A percentile compares a stretch with the other conserved stretches of the same genome.
These are phyloP conservation scores for Rhododendron ferrugineum DNA, from an alignment of 148 eudicot species.

Conservation along the genomic window DNA sequence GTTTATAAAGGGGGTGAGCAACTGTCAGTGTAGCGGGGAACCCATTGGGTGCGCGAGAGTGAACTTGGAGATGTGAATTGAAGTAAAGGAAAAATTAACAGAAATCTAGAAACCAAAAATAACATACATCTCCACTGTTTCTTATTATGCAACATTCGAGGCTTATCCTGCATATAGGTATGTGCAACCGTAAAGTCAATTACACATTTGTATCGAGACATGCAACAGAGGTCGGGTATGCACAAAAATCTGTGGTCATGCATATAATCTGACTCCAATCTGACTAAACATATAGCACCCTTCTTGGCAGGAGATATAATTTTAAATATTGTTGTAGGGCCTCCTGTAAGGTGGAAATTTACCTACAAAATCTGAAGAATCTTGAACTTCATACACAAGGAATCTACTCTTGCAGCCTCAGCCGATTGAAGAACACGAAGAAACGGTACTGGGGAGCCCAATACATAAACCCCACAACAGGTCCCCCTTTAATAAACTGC, in stretches of 20 bases:
- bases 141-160: neutral
- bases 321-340: neutral
- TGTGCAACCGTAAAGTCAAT: neutral
- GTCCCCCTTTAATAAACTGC: constrained; percentile 84
- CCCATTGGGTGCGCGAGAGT: neutral
- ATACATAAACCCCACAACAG: constrained; percentile 88
- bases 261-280: neutral
- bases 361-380: constrained; percentile 25
- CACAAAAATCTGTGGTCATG: neutral
- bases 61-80: neutral
- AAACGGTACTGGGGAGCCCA: constrained; percentile 89
- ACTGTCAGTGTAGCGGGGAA: neutral
- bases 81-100: neutral
- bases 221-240: neutral
- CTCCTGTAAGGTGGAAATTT: neutral
- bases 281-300: neutral
- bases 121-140: neutral
- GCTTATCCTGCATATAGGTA: neutral
- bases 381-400: constrained; percentile 21
- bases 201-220: neutral
- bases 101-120: neutral
- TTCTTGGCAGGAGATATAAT: neutral
- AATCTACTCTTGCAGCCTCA: constrained; percentile 60
- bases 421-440: constrained; percentile 85
- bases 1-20: neutral